Evolutionary conservation across 108 stramenopile species (phyloP).

Genomic region (Parietichytrium sp.): DNA sequence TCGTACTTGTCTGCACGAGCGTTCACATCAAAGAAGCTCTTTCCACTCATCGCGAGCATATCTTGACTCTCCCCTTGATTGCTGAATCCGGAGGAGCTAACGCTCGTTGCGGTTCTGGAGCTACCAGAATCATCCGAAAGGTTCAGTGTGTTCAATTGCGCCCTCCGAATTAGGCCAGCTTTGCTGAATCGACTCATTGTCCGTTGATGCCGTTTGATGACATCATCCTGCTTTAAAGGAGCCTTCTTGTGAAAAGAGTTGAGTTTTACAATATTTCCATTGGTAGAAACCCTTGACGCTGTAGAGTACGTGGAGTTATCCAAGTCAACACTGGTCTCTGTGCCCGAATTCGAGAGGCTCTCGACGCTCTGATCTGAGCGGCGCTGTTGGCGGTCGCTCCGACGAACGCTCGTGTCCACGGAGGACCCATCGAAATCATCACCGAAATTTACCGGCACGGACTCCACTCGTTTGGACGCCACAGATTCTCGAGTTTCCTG

Average conservation of each 20-base stretch:
- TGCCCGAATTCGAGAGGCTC: background rate
- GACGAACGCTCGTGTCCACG: no score
- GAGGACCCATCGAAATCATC: no score
- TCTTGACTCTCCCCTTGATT: no score
- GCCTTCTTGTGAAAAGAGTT: background rate
- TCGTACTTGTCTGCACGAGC: background rate
- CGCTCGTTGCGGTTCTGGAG: conserved; percentile 1
- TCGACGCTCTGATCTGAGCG: background rate
- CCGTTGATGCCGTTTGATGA: background rate
- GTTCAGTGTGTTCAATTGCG: background rate
- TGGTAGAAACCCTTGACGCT: background rate
- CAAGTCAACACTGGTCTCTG: background rate
- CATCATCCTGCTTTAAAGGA: background rate
- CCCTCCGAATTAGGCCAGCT: background rate
- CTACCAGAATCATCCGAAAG: conserved; percentile 15
- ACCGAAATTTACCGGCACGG: background rate
- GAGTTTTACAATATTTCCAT: background rate
- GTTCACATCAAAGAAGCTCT: conserved; percentile 13
- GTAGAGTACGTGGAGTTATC: background rate
- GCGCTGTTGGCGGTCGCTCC: background rate
- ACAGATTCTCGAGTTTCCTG: background rate
- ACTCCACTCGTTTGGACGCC: background rate
- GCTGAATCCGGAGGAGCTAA: no score
- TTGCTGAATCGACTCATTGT: background rate
- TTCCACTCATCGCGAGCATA: background rate